Conservation (phyloP, 805 yeast genomes). For the Starmerella bombi region DNA sequence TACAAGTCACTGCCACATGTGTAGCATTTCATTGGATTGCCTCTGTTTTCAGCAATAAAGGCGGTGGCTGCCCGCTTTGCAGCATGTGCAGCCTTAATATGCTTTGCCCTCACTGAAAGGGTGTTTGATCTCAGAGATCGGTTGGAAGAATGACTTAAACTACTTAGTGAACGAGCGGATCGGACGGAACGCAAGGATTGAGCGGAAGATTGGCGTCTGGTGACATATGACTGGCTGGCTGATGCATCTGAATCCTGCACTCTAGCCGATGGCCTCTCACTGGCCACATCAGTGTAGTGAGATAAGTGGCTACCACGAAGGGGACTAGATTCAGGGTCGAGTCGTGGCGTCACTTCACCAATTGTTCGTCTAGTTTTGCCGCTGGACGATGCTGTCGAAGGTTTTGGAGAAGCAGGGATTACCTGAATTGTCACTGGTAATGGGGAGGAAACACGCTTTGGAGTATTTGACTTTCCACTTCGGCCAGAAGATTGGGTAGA, state of each 20-base stretch:
- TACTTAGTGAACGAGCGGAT: background rate
- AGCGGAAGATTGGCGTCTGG: background rate
- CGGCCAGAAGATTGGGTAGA: too few relatives aligned
- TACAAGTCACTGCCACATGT: slow-evolving; percentile 17
- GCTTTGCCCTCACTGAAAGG: slow-evolving; percentile 4
- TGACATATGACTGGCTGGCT: background rate
- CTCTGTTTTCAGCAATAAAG: slow-evolving; percentile 7
- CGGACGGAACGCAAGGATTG: slow-evolving; percentile 3
- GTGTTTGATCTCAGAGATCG: slow-evolving; percentile 9
- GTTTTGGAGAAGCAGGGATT: too few relatives aligned
- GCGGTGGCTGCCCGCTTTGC: slow-evolving; percentile 15
- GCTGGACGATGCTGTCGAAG: too few relatives aligned
- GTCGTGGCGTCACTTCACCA: background rate
- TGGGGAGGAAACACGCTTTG: too few relatives aligned
- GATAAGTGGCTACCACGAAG: too few relatives aligned
- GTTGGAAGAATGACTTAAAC: slow-evolving; percentile 3
- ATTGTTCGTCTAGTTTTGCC: too few relatives aligned
- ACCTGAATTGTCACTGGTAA: too few relatives aligned
- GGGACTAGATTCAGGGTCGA: too few relatives aligned
- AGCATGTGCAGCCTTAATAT: slow-evolving; percentile 14
- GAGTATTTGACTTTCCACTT: too few relatives aligned
- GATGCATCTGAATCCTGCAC: too few relatives aligned
- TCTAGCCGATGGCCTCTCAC: too few relatives aligned
- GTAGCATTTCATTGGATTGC: slow-evolving; percentile 15
- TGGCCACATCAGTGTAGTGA: too few relatives aligned